Percentiles rank a stretch among this genome's conserved stretches.
Evolutionary conservation across 2,329 filamentous ascomycete genomes (phyloP).

Genomic region (Ophiosphaerella herpotricha): DNA sequence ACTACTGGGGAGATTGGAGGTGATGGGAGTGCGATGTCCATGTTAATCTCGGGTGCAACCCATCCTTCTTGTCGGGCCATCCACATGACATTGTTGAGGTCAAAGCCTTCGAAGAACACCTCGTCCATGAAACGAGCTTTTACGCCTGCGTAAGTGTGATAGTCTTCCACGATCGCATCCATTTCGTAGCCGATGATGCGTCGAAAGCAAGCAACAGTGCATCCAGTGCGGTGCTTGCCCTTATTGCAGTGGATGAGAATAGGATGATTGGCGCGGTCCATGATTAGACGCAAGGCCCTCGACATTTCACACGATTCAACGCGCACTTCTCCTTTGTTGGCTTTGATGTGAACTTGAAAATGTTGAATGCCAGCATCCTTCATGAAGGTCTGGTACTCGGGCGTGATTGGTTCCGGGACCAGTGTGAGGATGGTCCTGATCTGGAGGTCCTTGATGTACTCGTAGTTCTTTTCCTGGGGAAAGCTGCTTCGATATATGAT

Average conservation of each 20-base stretch:
- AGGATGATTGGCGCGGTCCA: slow-evolving; percentile 76
- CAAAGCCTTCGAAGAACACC: slow-evolving; percentile 51
- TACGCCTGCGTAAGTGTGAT: slow-evolving; percentile 63
- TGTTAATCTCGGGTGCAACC: slow-evolving; percentile 20
- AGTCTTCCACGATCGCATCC: slow-evolving; percentile 70
- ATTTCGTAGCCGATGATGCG: slow-evolving; percentile 69
- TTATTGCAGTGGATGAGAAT: slow-evolving; percentile 92
- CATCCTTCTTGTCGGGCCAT: slow-evolving; percentile 41
- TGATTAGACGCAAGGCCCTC: slow-evolving; percentile 70
- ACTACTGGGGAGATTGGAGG: slow-evolving; percentile 19
- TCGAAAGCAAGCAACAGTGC: slow-evolving; percentile 79
- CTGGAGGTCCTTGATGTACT: slow-evolving; percentile 68
- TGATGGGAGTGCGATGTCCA: slow-evolving; percentile 24
- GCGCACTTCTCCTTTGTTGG: slow-evolving; percentile 75
- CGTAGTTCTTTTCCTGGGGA: slow-evolving; percentile 71
- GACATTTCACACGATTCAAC: slow-evolving; percentile 60
- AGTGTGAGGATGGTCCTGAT: slow-evolving; percentile 78
- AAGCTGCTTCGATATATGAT: slow-evolving; percentile 82
- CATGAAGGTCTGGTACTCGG: slow-evolving; percentile 65
- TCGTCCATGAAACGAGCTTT: slow-evolving; percentile 57
- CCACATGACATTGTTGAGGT: slow-evolving; percentile 49
- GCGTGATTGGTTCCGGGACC: slow-evolving; percentile 54
- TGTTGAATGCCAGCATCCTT: slow-evolving; percentile 70
- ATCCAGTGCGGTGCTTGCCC: slow-evolving; percentile 90
- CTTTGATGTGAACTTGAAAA: slow-evolving; percentile 74